Base-by-base conservation (phyloP, 2,329 filamentous ascomycete genomes). In the Coniochaeta sp. region DNA sequence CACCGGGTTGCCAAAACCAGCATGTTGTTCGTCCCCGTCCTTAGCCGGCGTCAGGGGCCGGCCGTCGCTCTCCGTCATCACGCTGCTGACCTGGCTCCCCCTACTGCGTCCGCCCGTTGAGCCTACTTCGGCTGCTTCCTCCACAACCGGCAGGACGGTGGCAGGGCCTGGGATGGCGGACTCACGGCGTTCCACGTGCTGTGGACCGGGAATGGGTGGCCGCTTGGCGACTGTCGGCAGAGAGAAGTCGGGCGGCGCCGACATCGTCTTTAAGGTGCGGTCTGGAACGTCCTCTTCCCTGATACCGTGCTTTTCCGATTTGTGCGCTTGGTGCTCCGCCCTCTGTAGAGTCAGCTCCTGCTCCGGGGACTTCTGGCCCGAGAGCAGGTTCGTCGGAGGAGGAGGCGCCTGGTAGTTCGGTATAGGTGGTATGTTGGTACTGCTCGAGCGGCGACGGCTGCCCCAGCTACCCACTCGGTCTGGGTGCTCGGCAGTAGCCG, bases 81-180 rank as follows among this genome's bases (percentile, higher is more conserved):
- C 66, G 52, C 68, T 75, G 56, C 70, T 77, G 57, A 72, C 68
- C 19, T 69, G 72, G 62, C 81, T 83, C 61, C 77, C 75, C 24
- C 79, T 80, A 68, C 83, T 85, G 59, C 81, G 81, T 34, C 81
- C 83, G 32, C 81, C 83, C 1, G 86, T 81, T 62, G 88, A 90
- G 10, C 81, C 87, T 36, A 34, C 54, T 72, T 97, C 93, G 5
- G 86, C 89, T n/a, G 86, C 89, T 74, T 98, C 93, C 66, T 96
- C 90, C 7, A 98, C 92, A 10, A 97, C 88, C 0, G 93, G 93
- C 2, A 98, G 76, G 1, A 75, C 81, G 69, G 71, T 64, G 17
- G 71, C 68, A 72, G 22, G 76, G 79, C 68, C 77, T 81, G 24
- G 55, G n/a, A 50, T 34, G 22, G 55, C 30, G 76, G 82, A 74